Percentiles rank a stretch among this genome's conserved stretches.
These are phyloP conservation scores for Leucosporidium scottii DNA, from an alignment of 768 basidiomycete genomes.

Conservation along the genomic window DNA sequence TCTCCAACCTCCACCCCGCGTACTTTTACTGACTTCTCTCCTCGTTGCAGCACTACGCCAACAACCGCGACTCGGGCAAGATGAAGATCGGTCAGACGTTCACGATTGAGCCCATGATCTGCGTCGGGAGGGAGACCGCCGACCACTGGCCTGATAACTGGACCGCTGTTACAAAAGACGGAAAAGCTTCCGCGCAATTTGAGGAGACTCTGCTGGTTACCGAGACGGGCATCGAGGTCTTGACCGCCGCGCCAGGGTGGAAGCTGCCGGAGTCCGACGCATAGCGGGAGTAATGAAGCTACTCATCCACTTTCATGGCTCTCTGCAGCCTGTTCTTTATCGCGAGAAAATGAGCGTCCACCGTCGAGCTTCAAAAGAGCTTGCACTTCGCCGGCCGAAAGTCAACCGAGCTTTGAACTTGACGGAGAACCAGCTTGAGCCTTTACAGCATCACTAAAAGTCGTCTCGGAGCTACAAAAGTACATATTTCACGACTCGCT, in stretches of 20 bases:
- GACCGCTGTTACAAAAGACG: conserved; percentile 91
- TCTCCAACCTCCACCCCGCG: neutral
- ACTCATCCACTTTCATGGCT: too few species aligned
- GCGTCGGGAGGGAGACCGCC: conserved; percentile 25
- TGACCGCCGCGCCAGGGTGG: conserved; percentile 35
- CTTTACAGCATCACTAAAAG: too few species aligned
- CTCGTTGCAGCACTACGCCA: conserved; percentile 32
- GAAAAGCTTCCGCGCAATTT: conserved; percentile 87
- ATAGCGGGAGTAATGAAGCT: too few species aligned
- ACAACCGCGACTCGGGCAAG: conserved; percentile 24
- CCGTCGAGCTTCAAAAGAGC: too few species aligned
- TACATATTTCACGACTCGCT: too few species aligned
- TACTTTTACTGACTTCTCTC: neutral
- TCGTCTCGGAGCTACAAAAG: too few species aligned
- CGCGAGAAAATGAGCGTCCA: too few species aligned
- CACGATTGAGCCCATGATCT: conserved; percentile 40
- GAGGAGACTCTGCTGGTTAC: conserved; percentile 77
- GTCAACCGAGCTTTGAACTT: too few species aligned
- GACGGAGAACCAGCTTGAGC: too few species aligned
- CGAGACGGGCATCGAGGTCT: conserved; percentile 34
- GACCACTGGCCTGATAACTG: conserved; percentile 48
- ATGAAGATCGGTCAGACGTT: conserved; percentile 32
- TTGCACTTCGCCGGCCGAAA: too few species aligned
- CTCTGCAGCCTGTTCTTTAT: too few species aligned
- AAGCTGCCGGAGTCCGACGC: conserved; percentile 10